Base-by-base conservation (phyloP, 31 red algal species). In the Asparagopsis taxiformis region DNA sequence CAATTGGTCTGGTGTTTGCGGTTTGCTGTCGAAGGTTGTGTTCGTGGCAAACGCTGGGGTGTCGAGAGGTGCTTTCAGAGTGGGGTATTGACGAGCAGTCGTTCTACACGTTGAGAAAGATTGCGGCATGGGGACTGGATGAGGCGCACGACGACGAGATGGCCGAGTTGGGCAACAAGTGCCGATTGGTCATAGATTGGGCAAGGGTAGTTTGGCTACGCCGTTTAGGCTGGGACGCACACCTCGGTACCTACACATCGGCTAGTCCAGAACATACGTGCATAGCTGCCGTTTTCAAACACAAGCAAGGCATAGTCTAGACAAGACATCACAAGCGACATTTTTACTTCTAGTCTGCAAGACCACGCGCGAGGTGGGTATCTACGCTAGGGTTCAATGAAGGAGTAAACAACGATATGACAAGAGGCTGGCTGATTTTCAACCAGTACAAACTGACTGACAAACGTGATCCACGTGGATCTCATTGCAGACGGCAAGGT, bases 231-330 rank as follows among this genome's bases (percentile, higher is more conserved):
- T 81, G 77, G 77, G 28, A 68, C 35, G 77, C 77, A 4, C 28
- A 31, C 25, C 37, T 69, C 16, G 65, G 51, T 1, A 5, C 8
- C 39, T 81, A 81, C 55, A 70, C 64, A 9, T 4, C 5, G 21
- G 49, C 16, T 38, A 61, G 53, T 54, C 77, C 77, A 31, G 77
- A 81, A 59, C 9, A 57, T 16, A 10, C 15, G 9, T 69, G 64
- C 63, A 81, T 81, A 29, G 77, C 60, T 35, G 77, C 77, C 51
- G 39, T 39, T 1, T 81, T 50, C 48, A 39, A 37, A 39, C 8
- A 19, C 1, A 6, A 23, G 3, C 25, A 31, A 7, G 55, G 22
- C 8, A 20, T 9, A 17, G 2, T 31, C 26, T 30, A 4, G 2
- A 5, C 23, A 62, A n/a, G 4, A 31, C 59, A 2, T 62, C 59